Evolutionary conservation across 2,329 filamentous ascomycete species (phyloP).

Genomic region (Tolypocladium endophyticum): DNA sequence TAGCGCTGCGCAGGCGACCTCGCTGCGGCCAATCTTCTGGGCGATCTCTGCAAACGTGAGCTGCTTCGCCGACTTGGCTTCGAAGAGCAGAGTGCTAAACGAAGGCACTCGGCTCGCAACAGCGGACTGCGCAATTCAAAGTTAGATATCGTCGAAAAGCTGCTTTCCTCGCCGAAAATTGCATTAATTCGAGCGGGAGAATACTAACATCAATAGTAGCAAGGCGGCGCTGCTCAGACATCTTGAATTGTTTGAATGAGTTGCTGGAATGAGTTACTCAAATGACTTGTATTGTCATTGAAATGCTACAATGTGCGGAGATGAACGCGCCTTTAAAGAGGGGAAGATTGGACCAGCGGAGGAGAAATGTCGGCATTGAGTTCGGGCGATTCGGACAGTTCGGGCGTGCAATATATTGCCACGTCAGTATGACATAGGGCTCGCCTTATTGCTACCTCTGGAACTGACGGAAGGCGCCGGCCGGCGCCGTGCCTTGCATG

Average conservation of each 20-base stretch:
- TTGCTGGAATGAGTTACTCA: too few species aligned
- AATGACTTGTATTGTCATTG: neutral
- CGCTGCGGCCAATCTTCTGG: constrained; percentile 60
- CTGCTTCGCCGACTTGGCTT: constrained; percentile 64
- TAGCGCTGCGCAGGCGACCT: constrained; percentile 76
- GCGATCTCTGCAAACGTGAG: constrained; percentile 75
- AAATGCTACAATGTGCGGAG: neutral
- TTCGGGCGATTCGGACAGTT: neutral
- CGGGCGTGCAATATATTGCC: neutral
- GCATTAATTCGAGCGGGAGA: neutral
- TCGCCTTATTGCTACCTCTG: neutral
- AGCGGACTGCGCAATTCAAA: constrained; percentile 37
- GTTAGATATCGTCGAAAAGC: neutral
- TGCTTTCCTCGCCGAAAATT: neutral
- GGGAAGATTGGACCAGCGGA: neutral
- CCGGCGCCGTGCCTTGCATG: neutral
- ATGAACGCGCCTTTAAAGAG: neutral
- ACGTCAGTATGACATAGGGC: neutral
- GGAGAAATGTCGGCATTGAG: neutral
- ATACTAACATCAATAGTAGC: neutral
- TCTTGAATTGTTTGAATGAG: neutral
- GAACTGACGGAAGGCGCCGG: neutral
- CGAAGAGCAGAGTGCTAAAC: constrained; percentile 56
- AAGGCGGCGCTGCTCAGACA: neutral
- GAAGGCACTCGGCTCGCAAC: constrained; percentile 59